Evolutionary conservation across 2,329 filamentous ascomycete genomes (phyloP).

Genomic region (Clonostachys chloroleuca): DNA sequence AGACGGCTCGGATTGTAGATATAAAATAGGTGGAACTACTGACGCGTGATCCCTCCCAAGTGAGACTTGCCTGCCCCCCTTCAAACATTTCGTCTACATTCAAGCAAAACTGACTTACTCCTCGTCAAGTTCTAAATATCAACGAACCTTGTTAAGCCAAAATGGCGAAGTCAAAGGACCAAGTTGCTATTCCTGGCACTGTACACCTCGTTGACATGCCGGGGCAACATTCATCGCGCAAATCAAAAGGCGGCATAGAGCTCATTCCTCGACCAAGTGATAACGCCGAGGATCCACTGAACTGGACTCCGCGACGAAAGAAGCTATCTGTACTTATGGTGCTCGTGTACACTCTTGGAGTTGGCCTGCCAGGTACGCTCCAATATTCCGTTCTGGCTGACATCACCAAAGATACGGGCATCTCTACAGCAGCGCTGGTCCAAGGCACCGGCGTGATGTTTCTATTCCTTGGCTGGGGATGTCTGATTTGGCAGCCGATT

Average conservation of each 20-base stretch:
- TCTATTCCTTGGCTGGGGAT: conserved; percentile 43
- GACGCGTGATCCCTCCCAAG: too few species aligned
- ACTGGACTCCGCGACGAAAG: conserved; percentile 41
- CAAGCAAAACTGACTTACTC: too few species aligned
- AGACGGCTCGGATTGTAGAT: too few species aligned
- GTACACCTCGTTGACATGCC: too few species aligned
- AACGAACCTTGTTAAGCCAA: too few species aligned
- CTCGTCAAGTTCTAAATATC: too few species aligned
- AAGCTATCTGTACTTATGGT: conserved; percentile 46
- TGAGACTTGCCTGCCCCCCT: too few species aligned
- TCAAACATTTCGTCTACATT: too few species aligned
- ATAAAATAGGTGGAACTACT: too few species aligned
- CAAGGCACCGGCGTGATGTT: conserved; percentile 48
- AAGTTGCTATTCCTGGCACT: too few species aligned
- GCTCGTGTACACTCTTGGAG: conserved; percentile 47
- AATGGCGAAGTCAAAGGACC: too few species aligned
- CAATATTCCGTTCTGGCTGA: conserved; percentile 47
- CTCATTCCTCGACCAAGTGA: conserved; percentile 47
- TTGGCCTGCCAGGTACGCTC: conserved; percentile 51
- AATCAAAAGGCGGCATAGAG: conserved; percentile 22
- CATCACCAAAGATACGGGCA: conserved; percentile 42
- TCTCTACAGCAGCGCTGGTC: conserved; percentile 34
- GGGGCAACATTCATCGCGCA: too few species aligned
- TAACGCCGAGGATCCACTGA: conserved; percentile 47
- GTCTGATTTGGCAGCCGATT: conserved; percentile 46